Evolutionary conservation across 345 rosid genomes (phyloP), one percentile per base, ranked within the genome.

Genomic region (Euphorbia tirucalli): DNA sequence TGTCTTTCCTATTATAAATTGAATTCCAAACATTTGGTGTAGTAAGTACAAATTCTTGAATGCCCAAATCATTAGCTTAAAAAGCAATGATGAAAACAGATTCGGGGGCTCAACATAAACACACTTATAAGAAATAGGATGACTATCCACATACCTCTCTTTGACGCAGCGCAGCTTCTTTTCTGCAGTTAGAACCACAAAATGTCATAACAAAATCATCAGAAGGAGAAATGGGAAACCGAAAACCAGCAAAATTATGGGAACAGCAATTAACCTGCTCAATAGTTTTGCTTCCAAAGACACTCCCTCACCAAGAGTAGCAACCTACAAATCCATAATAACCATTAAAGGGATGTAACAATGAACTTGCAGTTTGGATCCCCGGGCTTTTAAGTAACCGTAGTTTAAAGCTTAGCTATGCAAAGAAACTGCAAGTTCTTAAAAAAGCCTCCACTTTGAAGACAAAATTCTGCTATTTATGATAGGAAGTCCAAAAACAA

Each of bases 91-190:
- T 76, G 59, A 69, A 75, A 58, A 43, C 62, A 66, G 57, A 70
- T 61, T 62, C 32, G 44, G 19, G 39, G 67, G 50, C 18, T 61
- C 25, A 37, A 27, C 55, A 69, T 44, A 16, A 58, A 31, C 62
- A 59, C 27, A 62, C 16, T 50, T 37, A 39, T 48, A 58, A n/a
- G 0, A 68, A 43, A 28, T 32, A 77, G 46, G 61, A n/a, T n/a
- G 73, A 61, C 61, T 28, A 39, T 65, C 50, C 41, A 35, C 24
- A 48, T 73, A 78, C 81, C 77, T 78, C 81, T 74, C 78, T 69
- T 70, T 78, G 78, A 31, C 75, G 81, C 39, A 78, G 16, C 44
- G 81, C 78, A 65, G 81, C 81, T 70, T 78, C 75, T 72, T 74
- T 78, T 70, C 81, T 78, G 81, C 68, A 73, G 48, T 19, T 41